These are phyloP conservation scores for Colletotrichum cereale DNA, from an alignment of 2,329 filamentous ascomycete genomes.

Conservation along the genomic window DNA sequence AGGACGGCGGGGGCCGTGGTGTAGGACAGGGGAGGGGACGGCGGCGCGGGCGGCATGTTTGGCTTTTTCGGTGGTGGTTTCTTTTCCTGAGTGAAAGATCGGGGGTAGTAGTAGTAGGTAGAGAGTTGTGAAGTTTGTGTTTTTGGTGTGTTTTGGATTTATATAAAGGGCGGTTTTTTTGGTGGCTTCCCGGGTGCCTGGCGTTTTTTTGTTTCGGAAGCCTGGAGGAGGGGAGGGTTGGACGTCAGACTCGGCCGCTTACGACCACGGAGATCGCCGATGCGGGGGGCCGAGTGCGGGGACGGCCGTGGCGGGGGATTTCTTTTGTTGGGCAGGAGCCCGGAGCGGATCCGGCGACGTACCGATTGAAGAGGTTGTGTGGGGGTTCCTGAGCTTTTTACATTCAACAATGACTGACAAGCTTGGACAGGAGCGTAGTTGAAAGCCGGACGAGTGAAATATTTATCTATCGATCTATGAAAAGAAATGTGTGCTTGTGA, in stretches of 20 bases:
- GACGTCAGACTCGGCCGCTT: slow-evolving; percentile 29
- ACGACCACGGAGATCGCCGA: slow-evolving; percentile 7
- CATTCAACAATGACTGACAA: too few relatives aligned
- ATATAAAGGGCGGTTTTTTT: background rate
- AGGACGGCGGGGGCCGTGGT: slow-evolving; percentile 22
- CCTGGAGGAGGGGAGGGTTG: slow-evolving; percentile 11
- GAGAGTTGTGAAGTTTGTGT: background rate
- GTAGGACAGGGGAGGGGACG: slow-evolving; percentile 35
- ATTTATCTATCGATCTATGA: background rate
- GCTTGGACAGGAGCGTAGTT: background rate
- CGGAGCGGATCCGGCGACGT: background rate
- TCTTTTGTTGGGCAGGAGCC: background rate
- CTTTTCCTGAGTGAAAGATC: too few relatives aligned
- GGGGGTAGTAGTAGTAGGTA: too few relatives aligned
- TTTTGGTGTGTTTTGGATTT: background rate
- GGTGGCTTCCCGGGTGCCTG: background rate
- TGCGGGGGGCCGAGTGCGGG: slow-evolving; percentile 7
- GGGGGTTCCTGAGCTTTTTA: too few relatives aligned
- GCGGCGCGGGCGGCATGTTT: slow-evolving; percentile 37
- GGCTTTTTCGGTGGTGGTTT: background rate
- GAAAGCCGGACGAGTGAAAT: background rate
- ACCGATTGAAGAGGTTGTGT: too few relatives aligned
- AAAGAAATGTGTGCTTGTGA: too few relatives aligned
- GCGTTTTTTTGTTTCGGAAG: background rate
- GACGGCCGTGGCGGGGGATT: background rate